These are phyloP conservation scores for Sporothrix humicola DNA, from an alignment of 2,329 filamentous ascomycete species.

Conservation along the genomic window DNA sequence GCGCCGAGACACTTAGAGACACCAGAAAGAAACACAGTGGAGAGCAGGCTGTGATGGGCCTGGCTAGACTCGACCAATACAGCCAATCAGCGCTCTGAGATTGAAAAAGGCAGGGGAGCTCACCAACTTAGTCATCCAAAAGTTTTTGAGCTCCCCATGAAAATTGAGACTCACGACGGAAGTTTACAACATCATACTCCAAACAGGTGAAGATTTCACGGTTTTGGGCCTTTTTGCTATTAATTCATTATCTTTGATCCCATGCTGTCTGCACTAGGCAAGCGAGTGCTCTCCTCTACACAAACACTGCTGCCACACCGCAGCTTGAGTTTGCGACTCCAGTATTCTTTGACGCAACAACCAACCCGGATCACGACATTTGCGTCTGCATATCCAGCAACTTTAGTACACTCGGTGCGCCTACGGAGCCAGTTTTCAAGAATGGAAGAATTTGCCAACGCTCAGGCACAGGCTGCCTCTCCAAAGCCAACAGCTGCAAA, in stretches of 20 bases:
- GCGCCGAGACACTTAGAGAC: too few relatives aligned
- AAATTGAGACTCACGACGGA: constrained; percentile 9
- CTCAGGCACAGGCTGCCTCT: not conserved
- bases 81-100: constrained; percentile 28
- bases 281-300: constrained; percentile 13
- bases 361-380: constrained; percentile 29
- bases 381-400: not conserved
- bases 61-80: not conserved
- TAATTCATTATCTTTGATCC: not conserved
- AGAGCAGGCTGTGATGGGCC: not conserved
- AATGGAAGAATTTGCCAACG: not conserved
- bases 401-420: not conserved
- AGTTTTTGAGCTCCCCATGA: constrained; percentile 19
- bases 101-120: not conserved
- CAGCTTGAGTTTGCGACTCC: not conserved
- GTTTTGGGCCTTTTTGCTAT: not conserved
- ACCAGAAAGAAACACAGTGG: not conserved
- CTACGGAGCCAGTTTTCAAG: not conserved
- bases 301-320: not conserved
- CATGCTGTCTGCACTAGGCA: constrained; percentile 17
- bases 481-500: constrained; percentile 13
- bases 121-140: constrained; percentile 28
- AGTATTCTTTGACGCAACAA: constrained; percentile 21
- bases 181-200: not conserved
- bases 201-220: not conserved